Conservation (phyloP, 768 basidiomycete genomes). For the Rubroboletus pulcherrimus region DNA sequence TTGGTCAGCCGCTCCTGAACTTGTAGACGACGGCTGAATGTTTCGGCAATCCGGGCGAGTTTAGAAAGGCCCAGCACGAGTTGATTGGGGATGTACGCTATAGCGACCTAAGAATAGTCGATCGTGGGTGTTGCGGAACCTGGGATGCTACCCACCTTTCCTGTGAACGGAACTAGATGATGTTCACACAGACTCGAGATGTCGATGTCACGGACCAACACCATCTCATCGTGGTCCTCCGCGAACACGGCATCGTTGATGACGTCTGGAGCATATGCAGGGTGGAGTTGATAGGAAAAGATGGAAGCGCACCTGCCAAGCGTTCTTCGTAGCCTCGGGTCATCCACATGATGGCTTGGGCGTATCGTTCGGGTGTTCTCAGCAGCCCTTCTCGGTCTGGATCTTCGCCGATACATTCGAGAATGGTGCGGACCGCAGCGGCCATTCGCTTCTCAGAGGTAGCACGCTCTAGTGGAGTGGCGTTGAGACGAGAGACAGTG, state of each 20-base stretch:
- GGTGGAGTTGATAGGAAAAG: conserved; percentile 10
- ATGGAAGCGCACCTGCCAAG: conserved; percentile 60
- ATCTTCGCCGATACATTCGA: conserved; percentile 98
- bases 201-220: conserved; percentile 95
- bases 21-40: conserved; percentile 91
- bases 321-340: conserved; percentile 97
- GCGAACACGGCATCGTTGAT: conserved; percentile 98
- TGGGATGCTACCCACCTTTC: conserved; percentile 62
- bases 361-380: conserved; percentile 92
- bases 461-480: conserved; percentile 67
- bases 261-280: conserved; percentile 59
- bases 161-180: conserved; percentile 96
- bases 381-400: conserved; percentile 91
- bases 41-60: conserved; percentile 94
- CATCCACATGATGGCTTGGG: conserved; percentile 98
- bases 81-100: conserved; percentile 95
- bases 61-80: conserved; percentile 95
- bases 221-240: conserved; percentile 99
- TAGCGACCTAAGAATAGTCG: conserved; percentile 68
- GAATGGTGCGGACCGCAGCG: conserved; percentile 81
- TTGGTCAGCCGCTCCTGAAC: conserved; percentile 97
- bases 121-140: conserved; percentile 20
- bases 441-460: conserved; percentile 75
- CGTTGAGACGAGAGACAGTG: conserved; percentile 79
- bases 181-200: conserved; percentile 98